Evolutionary conservation across 805 yeast species (phyloP), one percentile per base, ranked within the genome.

Genomic region (Wickerhamomyces queroliae): DNA sequence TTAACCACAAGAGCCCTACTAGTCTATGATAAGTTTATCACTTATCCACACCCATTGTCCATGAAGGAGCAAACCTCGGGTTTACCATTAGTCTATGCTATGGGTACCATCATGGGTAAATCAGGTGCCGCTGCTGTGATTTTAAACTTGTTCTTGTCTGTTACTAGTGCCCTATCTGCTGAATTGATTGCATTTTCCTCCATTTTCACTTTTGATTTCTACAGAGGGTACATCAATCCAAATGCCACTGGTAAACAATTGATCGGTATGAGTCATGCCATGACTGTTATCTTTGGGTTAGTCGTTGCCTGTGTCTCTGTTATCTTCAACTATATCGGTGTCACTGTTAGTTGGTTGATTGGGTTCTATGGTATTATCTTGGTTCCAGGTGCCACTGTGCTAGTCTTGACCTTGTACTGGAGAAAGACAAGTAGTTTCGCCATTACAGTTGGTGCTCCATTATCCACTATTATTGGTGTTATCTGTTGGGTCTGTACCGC

Each of bases 31-130:
- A 59, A 44, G 0, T 66, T 61, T 24, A 46, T 55, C 35, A 69
- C 76, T 0, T 72, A 62, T 52, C 77, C 77, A n/a, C 43, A 59
- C 25, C 50, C 39, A 18, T 53, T 73, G 44, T 51, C 64, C 7
- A 40, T 55, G 0, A 56, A 47, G 4, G 72, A 72, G 40, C 66
- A 70, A 25, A 54, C 53, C 37, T 63, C 64, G 2, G 70, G 70
- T 13, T 38, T 67, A 36, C 65, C 69, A 4, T 56, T 67, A 6
- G 53, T 61, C 16, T 62, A 61, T 42, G 67, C 64, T 2, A 44
- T 58, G 42, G 59, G 73, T 17, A 85, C 90, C 38, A 48, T 68
- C 4, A 48, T 68, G 22, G 73, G 73, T n/a, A 59, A 55, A 35
- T 47, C 60, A 28, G 73, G 72, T 12, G 69, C 70, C 13, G 68